A percentile compares a stretch with the other conserved stretches of the same genome.
These are phyloP conservation scores for Stipa capillata DNA, from an alignment of 176 grass and related monocot genomes.

Conservation along the genomic window DNA sequence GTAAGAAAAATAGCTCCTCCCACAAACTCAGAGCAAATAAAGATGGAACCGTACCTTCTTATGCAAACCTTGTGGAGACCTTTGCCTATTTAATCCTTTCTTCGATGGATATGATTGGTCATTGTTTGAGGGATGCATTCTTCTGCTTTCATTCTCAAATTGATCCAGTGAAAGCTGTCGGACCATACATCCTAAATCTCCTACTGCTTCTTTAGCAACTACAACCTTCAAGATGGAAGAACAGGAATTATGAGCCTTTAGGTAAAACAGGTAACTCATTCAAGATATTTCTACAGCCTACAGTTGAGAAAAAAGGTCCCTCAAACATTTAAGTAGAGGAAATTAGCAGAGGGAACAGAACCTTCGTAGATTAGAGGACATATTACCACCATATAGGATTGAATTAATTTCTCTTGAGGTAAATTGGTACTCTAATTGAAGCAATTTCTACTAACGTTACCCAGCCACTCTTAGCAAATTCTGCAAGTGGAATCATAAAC, in stretches of 20 bases:
- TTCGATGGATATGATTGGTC: slow-evolving; percentile 48
- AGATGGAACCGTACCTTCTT: slow-evolving; percentile 45
- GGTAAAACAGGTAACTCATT: neutral
- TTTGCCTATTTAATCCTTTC: slow-evolving; percentile 71
- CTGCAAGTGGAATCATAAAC: neutral
- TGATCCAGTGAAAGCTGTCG: slow-evolving; percentile 94
- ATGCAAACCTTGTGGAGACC: slow-evolving; percentile 74
- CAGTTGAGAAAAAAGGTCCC: neutral
- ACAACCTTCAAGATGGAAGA: slow-evolving; percentile 66
- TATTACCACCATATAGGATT: slow-evolving; percentile 3
- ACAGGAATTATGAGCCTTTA: neutral
- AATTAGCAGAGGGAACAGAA: neutral
- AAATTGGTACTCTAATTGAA: slow-evolving; percentile 1
- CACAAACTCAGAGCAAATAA: neutral
- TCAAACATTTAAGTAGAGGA: neutral
- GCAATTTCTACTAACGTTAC: neutral
- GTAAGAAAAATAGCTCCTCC: neutral
- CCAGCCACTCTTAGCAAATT: neutral
- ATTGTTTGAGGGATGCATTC: slow-evolving; percentile 70
- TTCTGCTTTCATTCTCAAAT: slow-evolving; percentile 95
- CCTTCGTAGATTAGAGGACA: neutral
- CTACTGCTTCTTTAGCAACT: slow-evolving; percentile 93
- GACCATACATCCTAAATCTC: slow-evolving; percentile 87
- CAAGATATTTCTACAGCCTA: slow-evolving; percentile 5
- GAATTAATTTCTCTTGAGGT: neutral